A percentile compares a stretch with the other conserved stretches of the same genome.
Conservation (phyloP, 257 asterid genomes). For the Avicennia marina region DNA sequence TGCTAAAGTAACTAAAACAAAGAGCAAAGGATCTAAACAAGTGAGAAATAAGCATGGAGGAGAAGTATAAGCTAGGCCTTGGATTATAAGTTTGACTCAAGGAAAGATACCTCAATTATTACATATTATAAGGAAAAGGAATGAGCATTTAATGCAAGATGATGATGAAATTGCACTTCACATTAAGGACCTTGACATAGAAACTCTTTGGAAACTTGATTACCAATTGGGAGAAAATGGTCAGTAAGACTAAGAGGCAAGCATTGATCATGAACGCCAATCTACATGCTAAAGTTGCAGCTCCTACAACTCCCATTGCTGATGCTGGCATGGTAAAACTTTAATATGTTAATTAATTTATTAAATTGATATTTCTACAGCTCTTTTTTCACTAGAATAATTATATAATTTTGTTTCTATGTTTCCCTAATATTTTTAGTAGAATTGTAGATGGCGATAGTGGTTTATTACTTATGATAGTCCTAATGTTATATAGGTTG, state of each 20-base stretch:
- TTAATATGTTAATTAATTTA: too few relatives aligned
- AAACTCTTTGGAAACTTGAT: constrained; percentile 96
- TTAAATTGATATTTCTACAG: too few relatives aligned
- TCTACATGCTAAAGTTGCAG: constrained; percentile 29
- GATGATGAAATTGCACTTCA: constrained; percentile 98
- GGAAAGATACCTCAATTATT: constrained; percentile 95
- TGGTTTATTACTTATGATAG: background rate
- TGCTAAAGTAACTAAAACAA: constrained; percentile 74
- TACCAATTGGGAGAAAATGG: constrained; percentile 95
- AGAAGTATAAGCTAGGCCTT: constrained; percentile 86
- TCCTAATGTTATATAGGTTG: constrained; percentile 34
- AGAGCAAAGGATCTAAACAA: constrained; percentile 83
- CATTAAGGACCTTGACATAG: constrained; percentile 87
- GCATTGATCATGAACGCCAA: constrained; percentile 52
- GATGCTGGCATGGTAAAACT: constrained; percentile 58
- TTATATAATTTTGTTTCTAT: background rate
- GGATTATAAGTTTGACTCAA: constrained; percentile 91
- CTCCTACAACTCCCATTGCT: constrained; percentile 36
- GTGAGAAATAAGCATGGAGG: constrained; percentile 91
- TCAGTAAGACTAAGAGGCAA: constrained; percentile 86
- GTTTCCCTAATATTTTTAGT: background rate
- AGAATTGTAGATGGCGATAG: background rate
- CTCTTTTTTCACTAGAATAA: too few relatives aligned
- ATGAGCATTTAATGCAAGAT: constrained; percentile 81
- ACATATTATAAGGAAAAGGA: constrained; percentile 79